Conservation (phyloP, 129 eudicot genomes). For the Daucus carota region DH1_v3.0 NC_030389.2:37185501-37186000, state of each 20-base stretch:
- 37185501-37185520: no score
- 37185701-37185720: no score
- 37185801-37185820: background rate
- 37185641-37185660: no score
- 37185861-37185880: background rate
- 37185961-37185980: slow-evolving; percentile 77
- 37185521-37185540: no score
- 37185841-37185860: background rate
- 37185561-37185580: no score
- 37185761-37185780: background rate
- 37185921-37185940: background rate
- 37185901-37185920: background rate
- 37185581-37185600: no score
- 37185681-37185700: background rate
- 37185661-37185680: background rate
- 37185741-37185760: no score
- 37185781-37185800: no score
- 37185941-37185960: slow-evolving; percentile 92
- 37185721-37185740: background rate
- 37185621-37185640: no score
- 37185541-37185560: no score
- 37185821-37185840: background rate
- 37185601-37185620: no score
- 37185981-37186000: slow-evolving; percentile 34
- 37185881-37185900: no score